Base-by-base conservation (phyloP, 176 grass and related monocot genomes). In the Elaeis guineensis region DNA sequence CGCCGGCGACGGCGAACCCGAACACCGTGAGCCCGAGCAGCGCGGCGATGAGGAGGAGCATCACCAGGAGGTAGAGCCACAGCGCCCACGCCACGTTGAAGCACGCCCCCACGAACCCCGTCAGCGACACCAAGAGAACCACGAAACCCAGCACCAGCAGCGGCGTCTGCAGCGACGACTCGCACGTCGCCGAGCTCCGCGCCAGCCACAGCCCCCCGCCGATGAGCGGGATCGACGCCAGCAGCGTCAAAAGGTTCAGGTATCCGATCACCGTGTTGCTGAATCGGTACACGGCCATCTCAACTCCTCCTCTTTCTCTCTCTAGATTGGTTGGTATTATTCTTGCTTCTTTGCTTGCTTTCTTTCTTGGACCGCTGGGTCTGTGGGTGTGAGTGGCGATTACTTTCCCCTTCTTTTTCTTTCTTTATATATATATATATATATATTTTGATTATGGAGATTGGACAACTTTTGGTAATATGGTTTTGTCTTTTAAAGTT, bases 191-290 rank as follows among this genome's bases (percentile, higher is more conserved):
- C 4, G 85, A 75, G 62, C 70, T 72, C 52, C 73, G 69, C 19
- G 79, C 72, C 74, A 89, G 68, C 90, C 85, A 95, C 48, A 95
- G 73, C 4, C 90, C 90, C 0, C 80, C 82, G 14, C 82, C 90
- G 12, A 95, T 89, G 52, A 89, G 14, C 17, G 90, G 90, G 72
- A 95, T 80, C 19, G 90, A 95, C 6, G 79, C 79, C 0, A 89
- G 65, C 2, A 95, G 79, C 16, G 85, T 89, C 26, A 89, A 3
- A 32, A 95, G 85, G 70, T 95, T 95, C 12, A 89, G 67, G 79
- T 86, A 86, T 1, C 90, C 90, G 25, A 89, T 59, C 25, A 80
- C 49, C 21, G 77, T 83, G 85, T 86, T 95, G 82, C 90, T 95
- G 52, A 89, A 55, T 20, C 69, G 84, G 39, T 78, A 66, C 16